phyloP scores from a whole-genome alignment of 78 protist species.

The Protostelium mycophagum region DNA sequence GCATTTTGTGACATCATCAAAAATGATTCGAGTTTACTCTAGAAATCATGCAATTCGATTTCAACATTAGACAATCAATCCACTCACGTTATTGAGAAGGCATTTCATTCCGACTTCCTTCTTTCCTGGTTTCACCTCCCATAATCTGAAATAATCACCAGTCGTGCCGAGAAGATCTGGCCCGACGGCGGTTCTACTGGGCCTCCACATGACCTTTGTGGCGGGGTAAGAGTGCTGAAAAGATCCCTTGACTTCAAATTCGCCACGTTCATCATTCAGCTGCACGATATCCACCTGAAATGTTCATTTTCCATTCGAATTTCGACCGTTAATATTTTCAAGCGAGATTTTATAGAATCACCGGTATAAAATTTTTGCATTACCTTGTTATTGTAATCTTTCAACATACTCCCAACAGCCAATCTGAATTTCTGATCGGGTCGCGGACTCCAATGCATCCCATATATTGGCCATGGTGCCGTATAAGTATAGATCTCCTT shows the following conservation, averaged over 20 bases:
- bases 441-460: slow-evolving; percentile 82
- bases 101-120: slow-evolving; percentile 34
- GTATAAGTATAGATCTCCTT: slow-evolving; percentile 54
- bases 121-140: slow-evolving; percentile 66
- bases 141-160: slow-evolving; percentile 94
- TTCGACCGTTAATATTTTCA: not conserved
- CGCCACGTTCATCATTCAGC: slow-evolving; percentile 42
- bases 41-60: not conserved
- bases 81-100: slow-evolving; percentile 62
- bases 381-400: slow-evolving; percentile 79
- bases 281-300: slow-evolving; percentile 33
- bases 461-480: slow-evolving; percentile 78
- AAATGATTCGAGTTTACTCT: not conserved
- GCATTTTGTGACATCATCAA: not conserved
- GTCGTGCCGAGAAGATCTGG: slow-evolving; percentile 92
- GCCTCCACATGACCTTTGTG: slow-evolving; percentile 90
- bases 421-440: slow-evolving; percentile 73
- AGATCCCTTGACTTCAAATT: slow-evolving; percentile 27
- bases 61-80: not conserved
- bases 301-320: not conserved
- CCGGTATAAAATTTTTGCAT: no score
- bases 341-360: no score
- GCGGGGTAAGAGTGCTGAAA: slow-evolving; percentile 95
- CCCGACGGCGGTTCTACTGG: slow-evolving; percentile 43
- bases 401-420: slow-evolving; percentile 92